Conservation (phyloP, 1,284 basidiomycete species). For the Microbotryomycetes sp. region DNA sequence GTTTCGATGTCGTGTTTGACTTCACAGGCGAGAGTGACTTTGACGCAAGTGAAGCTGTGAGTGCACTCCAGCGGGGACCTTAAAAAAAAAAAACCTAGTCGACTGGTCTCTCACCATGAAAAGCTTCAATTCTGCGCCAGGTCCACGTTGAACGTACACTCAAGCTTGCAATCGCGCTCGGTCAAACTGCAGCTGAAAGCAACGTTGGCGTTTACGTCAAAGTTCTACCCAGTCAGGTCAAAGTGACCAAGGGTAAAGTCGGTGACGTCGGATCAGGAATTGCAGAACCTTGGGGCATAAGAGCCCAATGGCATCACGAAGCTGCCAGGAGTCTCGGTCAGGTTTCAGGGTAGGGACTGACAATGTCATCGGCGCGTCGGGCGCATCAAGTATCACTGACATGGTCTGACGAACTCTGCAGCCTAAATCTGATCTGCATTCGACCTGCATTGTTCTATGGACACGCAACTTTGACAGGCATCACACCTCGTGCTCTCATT, state of each 20-base stretch:
- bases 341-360: too few relatives aligned
- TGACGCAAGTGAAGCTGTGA: constrained; percentile 10
- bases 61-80: not conserved
- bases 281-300: constrained; percentile 22
- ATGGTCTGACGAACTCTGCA: not conserved
- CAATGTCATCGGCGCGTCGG: not conserved
- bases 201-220: constrained; percentile 17
- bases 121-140: not conserved
- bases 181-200: constrained; percentile 5
- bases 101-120: not conserved
- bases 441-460: constrained; percentile 24
- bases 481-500: constrained; percentile 17
- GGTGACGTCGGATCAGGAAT: constrained; percentile 1
- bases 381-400: not conserved
- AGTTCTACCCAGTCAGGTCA: constrained; percentile 10
- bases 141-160: constrained; percentile 30
- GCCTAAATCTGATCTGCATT: constrained; percentile 23
- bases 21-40: constrained; percentile 25
- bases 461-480: constrained; percentile 7
- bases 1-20: constrained; percentile 25
- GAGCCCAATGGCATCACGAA: constrained; percentile 26
- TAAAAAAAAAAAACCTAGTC: too few relatives aligned
- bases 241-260: constrained; percentile 19
- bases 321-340: constrained; percentile 22
- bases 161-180: constrained; percentile 18